Base-by-base conservation (phyloP, 441 rosid species). In the Erodium trifolium region DNA sequence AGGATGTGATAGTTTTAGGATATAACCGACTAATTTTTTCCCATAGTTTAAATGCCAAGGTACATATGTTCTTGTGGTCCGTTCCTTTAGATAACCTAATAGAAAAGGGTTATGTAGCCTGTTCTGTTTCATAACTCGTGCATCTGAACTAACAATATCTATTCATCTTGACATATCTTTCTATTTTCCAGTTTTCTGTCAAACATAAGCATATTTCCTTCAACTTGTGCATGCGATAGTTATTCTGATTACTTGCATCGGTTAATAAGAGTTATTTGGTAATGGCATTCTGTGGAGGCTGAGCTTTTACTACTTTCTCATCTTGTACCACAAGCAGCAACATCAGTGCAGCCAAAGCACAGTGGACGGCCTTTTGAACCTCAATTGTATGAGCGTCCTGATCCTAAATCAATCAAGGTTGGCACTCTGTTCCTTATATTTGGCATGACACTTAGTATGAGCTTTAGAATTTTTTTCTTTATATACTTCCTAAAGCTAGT, bases 351-450 rank as follows among this genome's bases (percentile, higher is more conserved):
- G 71, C 90, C 84, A 49, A 86, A 82, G 78, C 91, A 79, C 71
- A 57, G 78, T 17, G 79, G 71, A 59, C 82, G 83, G 79, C 69
- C 83, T 47, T 92, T 85, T 68, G 93, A 87, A 71, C 78, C 86
- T 81, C 85, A 84, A 80, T 64, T 75, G 68, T 87, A 82, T 37
- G 92, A 93, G 76, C 85, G 83, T 34, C 89, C 75, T 67, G 88
- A 86, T 70, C 76, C 79, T 76, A 82, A 83, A 69, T 76, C 83
- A 47, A 82, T 70, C 83, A 86, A 91, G 79, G 98, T 92, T 80
- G 85, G 67, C 17, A 72, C 12, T 47, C 13, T 67, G 79, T 17
- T 34, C 45, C 78, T 78, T 77, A 70, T 78, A 43, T 62, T 31
- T 67, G 35, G 57, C 69, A 60, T 72, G 55, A 2, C 23, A 51